A percentile compares a stretch with the other conserved stretches of the same genome.
Evolutionary conservation across 176 grass and related monocot species (phyloP).

Genomic region (Urochloa ruziziensis): DNA sequence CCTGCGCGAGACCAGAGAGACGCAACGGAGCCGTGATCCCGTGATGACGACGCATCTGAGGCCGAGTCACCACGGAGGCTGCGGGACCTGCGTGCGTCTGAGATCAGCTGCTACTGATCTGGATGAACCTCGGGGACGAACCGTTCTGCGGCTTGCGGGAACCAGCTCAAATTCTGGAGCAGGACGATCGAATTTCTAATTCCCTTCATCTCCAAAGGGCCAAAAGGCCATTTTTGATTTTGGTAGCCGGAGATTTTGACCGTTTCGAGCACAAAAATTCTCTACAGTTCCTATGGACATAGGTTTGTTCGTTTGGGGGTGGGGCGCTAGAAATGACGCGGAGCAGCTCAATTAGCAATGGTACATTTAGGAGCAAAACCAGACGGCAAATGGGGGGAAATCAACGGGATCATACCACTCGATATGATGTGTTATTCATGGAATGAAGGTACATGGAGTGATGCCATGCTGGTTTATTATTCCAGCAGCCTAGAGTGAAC

Average conservation of each 20-base stretch:
- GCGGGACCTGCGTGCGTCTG: too few species aligned
- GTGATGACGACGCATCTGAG: neutral
- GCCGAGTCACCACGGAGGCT: neutral
- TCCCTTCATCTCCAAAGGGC: too few species aligned
- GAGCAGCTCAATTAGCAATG: neutral
- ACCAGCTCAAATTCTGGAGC: neutral
- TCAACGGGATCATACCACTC: neutral
- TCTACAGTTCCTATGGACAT: neutral
- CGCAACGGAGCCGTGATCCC: neutral
- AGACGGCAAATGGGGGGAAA: neutral
- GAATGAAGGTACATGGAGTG: neutral
- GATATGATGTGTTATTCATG: neutral
- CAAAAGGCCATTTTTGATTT: neutral
- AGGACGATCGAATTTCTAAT: neutral
- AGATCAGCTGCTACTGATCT: neutral
- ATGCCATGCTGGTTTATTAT: neutral
- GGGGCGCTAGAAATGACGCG: neutral
- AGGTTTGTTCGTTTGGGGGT: neutral
- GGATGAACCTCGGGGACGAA: neutral
- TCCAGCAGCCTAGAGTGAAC: neutral
- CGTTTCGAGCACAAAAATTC: neutral
- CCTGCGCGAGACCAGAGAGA: neutral
- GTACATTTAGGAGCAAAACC: neutral
- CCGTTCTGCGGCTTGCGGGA: neutral
- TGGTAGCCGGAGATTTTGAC: neutral